phyloP scores from a whole-genome alignment of 345 rosid species.

The Corymbia maculata region DNA sequence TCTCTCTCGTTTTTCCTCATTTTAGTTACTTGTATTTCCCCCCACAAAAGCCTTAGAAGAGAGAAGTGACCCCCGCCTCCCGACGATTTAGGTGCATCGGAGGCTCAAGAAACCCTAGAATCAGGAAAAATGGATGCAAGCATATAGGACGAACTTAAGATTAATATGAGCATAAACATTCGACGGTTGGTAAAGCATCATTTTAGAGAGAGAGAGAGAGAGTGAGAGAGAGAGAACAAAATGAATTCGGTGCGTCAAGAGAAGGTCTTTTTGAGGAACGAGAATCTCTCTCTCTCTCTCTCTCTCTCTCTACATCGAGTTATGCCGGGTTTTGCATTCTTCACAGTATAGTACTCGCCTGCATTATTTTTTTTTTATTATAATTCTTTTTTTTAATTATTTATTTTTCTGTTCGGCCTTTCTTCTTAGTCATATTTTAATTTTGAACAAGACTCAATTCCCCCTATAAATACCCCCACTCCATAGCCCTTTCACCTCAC shows the following conservation, averaged over 20 bases:
- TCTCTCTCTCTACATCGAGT: neutral
- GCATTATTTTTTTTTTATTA: neutral
- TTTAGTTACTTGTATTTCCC: neutral
- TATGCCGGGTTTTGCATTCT: neutral
- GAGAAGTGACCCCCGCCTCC: neutral
- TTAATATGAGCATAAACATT: neutral
- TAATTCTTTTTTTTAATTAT: neutral
- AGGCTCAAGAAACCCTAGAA: neutral
- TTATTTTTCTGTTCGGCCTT: neutral
- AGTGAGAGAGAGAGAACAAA: neutral
- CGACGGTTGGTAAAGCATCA: neutral
- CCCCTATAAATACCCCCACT: slow-evolving; percentile 13
- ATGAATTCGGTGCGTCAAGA: neutral
- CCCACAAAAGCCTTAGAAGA: neutral
- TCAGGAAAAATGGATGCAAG: neutral
- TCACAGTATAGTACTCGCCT: neutral
- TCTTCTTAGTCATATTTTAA: neutral
- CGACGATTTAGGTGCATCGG: neutral
- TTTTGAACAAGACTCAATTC: neutral
- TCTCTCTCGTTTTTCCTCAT: neutral
- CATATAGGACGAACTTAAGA: neutral
- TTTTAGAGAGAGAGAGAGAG: neutral
- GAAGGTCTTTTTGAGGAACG: neutral
- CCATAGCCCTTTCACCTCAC: slow-evolving; percentile 15
- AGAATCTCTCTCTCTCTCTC: neutral